Evolutionary conservation across 140 eudicot genomes (phyloP), one percentile per base, ranked within the genome.

Genomic region (Senecio squalidus): DNA sequence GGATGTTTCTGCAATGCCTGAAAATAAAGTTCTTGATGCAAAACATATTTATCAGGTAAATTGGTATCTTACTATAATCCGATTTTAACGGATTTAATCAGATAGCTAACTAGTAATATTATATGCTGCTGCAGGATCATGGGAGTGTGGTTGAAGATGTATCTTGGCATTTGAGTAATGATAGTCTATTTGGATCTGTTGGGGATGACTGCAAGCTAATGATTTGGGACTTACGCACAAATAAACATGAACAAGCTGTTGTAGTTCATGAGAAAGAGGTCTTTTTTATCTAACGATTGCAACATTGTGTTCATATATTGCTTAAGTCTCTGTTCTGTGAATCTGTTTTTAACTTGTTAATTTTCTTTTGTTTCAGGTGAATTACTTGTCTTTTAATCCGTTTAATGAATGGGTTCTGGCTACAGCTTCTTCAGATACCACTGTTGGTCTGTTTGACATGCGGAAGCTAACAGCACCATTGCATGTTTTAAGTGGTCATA

Each of bases 371-470:
- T 63, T 67, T 31, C 80, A 90, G 95, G 95, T 86, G 70, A 92
- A 92, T 62, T 92, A 87, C 64, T 58, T 92, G 17, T 84, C 98
- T 22, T 92, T 92, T 69, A 92, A 82, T 65, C 91, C 98, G 2
- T 87, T 28, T 65, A 87, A 84, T 8, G 98, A 87, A 51, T 92
- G 83, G 84, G 72, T 92, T 67, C 51, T 92, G 60, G 98, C 96
- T 28, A 87, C 98, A 49, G 96, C 98, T 15, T 92, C 98, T 56
- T 92, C 95, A 39, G 98, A 92, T 69, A 71, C 96, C 38, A 92
- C 96, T 58, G 82, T 92, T 55, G 98, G 98, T 63, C 69, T 92
- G 78, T 92, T 92, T 25, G 96, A 87, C 57, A 47, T 80, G 81
- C 81, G 98, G 56, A 92, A 92, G 71, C 68, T 92, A 63, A 59